Evolutionary conservation across 345 rosid species (phyloP), one percentile per base, ranked within the genome.

Genomic region (Dovyalis caffra): DNA sequence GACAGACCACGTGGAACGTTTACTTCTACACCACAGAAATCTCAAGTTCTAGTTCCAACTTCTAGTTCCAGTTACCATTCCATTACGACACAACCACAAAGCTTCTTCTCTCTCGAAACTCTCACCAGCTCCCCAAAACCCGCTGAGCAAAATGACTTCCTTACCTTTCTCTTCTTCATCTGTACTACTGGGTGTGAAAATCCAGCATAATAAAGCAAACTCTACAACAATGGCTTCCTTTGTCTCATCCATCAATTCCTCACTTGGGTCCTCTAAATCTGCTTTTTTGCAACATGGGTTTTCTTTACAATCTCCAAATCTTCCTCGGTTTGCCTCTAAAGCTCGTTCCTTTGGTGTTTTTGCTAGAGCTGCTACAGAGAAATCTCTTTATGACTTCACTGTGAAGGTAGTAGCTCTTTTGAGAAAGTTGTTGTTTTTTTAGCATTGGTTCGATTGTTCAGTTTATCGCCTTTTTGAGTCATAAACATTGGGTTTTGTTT

Each of bases 361-460:
- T 67, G 93, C 97, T 5, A 84, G 88, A 83, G 91, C 98, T 25
- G 87, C 97, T 49, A 80, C 95, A 0, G 97, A 86, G 80, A 92
- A 90, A 83, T 80, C 86, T 53, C 71, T 94, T 37, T 79, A 92
- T 64, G 93, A 92, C 43, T 94, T 79, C 87, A 86, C 93, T 38
- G 97, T 90, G 21, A 94, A 92, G 92, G 98, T 92, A 74, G 16
- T 32, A 23, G n/a, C 53, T 18, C 53, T 47, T 47, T 18, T 47
- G 21, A 47, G 18, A 18, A 47, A 47, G 5, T 12, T 45, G 5
- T 3, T 16, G 4, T 1, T 4, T 5, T 47, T 16, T 5, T 15
- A 62, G 18, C 28, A 28, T 38, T 58, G 67, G 34, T 31, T 20
- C 4, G 23, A 21, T 70, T 77, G 32, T 1, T 23, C 6, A 25